Evolutionary conservation across 768 basidiomycete genomes (phyloP).

Genomic region (Termitomyces sp.): DNA sequence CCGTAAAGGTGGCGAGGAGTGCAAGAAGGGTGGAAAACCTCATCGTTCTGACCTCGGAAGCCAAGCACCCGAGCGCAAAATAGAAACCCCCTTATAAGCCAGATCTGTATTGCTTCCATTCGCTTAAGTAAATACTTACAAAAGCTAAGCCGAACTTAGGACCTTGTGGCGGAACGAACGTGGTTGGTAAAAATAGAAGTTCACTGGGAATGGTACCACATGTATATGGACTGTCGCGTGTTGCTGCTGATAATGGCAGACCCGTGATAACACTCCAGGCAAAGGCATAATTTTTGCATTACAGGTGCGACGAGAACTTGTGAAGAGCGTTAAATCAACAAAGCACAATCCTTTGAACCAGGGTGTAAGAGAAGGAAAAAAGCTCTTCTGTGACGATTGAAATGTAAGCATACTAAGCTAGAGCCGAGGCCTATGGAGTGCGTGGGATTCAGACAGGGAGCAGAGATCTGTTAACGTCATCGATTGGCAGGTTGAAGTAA

Average conservation of each 20-base stretch:
- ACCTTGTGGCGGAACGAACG: background rate
- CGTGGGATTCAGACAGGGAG: background rate
- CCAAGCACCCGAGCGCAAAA: background rate
- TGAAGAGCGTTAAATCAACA: too few species aligned
- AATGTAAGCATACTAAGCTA: background rate
- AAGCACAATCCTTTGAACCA: background rate
- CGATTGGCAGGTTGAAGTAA: too few species aligned
- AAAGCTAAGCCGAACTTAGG: too few species aligned
- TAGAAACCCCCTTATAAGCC: background rate
- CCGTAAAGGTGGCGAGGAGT: background rate
- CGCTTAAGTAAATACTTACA: too few species aligned
- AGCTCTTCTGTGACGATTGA: too few species aligned
- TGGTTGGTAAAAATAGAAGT: background rate
- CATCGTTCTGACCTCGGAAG: background rate
- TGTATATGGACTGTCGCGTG: background rate
- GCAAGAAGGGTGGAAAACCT: background rate
- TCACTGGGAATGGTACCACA: too few species aligned
- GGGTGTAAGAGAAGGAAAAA: background rate
- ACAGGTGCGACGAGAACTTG: background rate
- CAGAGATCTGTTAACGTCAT: background rate
- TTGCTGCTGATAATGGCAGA: background rate
- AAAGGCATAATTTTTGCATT: background rate
- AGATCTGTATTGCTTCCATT: background rate
- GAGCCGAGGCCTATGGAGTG: background rate
- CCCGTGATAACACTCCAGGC: too few species aligned